Conservation (phyloP, 768 basidiomycete species). For the Termitomyces sp. region DNA sequence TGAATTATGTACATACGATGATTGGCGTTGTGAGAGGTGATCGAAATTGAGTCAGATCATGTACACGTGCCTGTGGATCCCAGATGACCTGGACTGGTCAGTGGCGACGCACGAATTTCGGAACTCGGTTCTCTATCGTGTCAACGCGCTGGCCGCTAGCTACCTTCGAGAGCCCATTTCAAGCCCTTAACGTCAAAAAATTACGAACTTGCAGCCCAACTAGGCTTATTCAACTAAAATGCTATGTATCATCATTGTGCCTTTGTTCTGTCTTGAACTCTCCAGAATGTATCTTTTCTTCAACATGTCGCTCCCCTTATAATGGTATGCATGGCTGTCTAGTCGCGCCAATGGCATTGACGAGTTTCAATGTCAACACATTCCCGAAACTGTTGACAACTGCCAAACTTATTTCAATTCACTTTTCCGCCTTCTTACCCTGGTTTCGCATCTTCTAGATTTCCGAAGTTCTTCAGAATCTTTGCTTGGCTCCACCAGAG, state of each 20-base stretch:
- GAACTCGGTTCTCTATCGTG: too few relatives aligned
- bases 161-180: background rate
- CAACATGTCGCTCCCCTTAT: background rate
- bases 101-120: background rate
- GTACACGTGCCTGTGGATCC: background rate
- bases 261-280: too few relatives aligned
- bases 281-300: background rate
- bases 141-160: background rate
- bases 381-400: too few relatives aligned
- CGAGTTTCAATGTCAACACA: too few relatives aligned
- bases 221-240: too few relatives aligned
- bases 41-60: background rate
- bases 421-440: background rate
- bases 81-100: background rate
- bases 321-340: background rate
- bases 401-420: background rate
- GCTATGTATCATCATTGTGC: background rate
- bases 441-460: background rate
- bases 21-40: too few relatives aligned
- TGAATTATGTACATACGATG: background rate
- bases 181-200: background rate
- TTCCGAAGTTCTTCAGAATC: slow-evolving; percentile 8
- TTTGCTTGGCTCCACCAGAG: background rate
- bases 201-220: background rate
- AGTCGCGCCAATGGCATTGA: background rate